Evolutionary conservation across 2,329 filamentous ascomycete species (phyloP), one percentile per base, ranked within the genome.

Genomic region (Rutstroemia sydowiana): DNA sequence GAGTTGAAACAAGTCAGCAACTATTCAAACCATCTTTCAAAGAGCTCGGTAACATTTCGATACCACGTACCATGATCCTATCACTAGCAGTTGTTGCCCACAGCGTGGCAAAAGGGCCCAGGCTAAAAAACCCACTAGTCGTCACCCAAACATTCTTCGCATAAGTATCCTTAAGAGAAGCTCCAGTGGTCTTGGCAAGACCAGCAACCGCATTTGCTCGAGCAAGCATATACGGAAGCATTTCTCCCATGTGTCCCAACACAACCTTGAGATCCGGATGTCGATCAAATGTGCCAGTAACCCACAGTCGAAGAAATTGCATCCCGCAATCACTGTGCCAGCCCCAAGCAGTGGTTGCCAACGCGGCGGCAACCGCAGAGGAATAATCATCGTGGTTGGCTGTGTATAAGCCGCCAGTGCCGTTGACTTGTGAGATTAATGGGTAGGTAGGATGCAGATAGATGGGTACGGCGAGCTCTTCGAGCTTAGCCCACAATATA

Each of bases 61-160:
- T n/a, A n/a, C n/a, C n/a, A n/a, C n/a, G n/a, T n/a, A n/a, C n/a
- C n/a, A n/a, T n/a, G n/a, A n/a, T n/a, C n/a, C n/a, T n/a, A n/a
- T n/a, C n/a, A n/a, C n/a, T n/a, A n/a, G n/a, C n/a, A n/a, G n/a
- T n/a, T n/a, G n/a, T n/a, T n/a, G n/a, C n/a, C n/a, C n/a, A n/a
- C n/a, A n/a, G n/a, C n/a, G n/a, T n/a, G 2, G 69, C 69, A 65
- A 82, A 59, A 5, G 72, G 74, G 49, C 66, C 69, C 16, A 80
- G 54, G 26, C 71, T 71, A 63, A 75, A 79, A 51, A 75, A 71
- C 2, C 78, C 78, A 48, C 71, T 75, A 2, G 77, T 80, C 1
- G 78, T 81, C 23, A 83, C 62, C 73, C 75, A 81, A 10, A 82
- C 65, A 52, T 82, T 82, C 53, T 72, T 65, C 43, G 74, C 70